Conservation (phyloP, 768 basidiomycete genomes). For the Hygrophorus pudorinus region DNA sequence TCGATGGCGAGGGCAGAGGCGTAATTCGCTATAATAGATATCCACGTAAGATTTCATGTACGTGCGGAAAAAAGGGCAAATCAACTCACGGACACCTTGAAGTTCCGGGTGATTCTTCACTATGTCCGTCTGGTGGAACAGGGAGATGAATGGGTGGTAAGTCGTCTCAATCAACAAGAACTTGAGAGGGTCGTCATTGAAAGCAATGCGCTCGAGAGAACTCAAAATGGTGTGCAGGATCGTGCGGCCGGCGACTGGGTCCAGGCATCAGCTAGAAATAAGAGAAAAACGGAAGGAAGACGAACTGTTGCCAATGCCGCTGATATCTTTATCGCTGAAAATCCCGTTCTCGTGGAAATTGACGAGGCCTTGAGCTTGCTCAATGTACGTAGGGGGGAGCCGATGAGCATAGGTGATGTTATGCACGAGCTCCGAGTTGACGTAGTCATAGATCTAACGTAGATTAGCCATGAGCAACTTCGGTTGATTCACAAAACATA, state of each 20-base stretch:
- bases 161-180: conserved; percentile 71
- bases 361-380: conserved; percentile 66
- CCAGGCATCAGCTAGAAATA: background rate
- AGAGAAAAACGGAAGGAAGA: conserved; percentile 9
- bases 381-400: conserved; percentile 68
- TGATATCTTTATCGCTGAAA: conserved; percentile 54
- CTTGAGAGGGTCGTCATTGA: conserved; percentile 70
- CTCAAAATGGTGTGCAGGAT: conserved; percentile 60
- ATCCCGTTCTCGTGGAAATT: conserved; percentile 73
- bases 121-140: conserved; percentile 72
- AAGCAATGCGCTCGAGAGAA: conserved; percentile 70
- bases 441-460: conserved; percentile 55
- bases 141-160: conserved; percentile 86
- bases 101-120: conserved; percentile 47
- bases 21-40: conserved; percentile 46
- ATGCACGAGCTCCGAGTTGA: conserved; percentile 67
- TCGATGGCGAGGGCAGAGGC: conserved; percentile 70
- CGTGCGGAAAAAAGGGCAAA: background rate
- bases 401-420: conserved; percentile 75
- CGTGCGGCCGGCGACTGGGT: conserved; percentile 74
- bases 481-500: conserved; percentile 23
- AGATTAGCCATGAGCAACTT: no score
- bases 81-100: conserved; percentile 51
- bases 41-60: background rate
- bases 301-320: conserved; percentile 72